Evolutionary conservation across 1,139 yeast species (phyloP), one percentile per base, ranked within the genome.

Genomic region (Blastobotrys serpentis): DNA sequence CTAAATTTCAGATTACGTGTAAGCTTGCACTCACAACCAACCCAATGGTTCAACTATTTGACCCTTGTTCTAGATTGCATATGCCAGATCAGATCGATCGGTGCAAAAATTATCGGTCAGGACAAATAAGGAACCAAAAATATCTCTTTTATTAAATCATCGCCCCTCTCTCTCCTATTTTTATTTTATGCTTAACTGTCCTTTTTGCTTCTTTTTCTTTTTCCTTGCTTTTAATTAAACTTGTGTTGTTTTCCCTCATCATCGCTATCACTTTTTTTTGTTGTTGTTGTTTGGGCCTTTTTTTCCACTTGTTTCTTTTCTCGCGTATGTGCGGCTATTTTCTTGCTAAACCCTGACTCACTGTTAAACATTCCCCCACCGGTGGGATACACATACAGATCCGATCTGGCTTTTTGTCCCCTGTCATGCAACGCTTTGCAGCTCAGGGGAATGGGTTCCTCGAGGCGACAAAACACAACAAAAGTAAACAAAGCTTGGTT

Each of bases 21-120:
- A 29, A 29, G n/a, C 4, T 7, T 11, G 32, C 4, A 4, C 32
- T 4, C 7, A 29, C 4, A 6, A 29, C 32, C 32, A 29, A 11
- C 13, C 32, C 32, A 11, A 11, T 11, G 32, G 32, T 4, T 11
- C 32, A 6, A 4, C 13, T 11, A n/a, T 6, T 6, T 29, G 32
- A 29, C 32, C 32, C 32, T 29, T 29, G 32, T 29, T 29, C 32
- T 29, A 29, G 32, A 29, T 29, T 29, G 32, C 32, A 29, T 29
- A 29, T 11, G 32, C 32, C 32, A 29, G 32, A 29, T 29, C 32
- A 29, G 32, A 29, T 29, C 32, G 32, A 29, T 29, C 32, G 32
- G 32, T 29, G 10, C 32, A 4, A 29, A 4, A 6, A 7, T 29
- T 14, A 11, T 6, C 32, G 32, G 32, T 11, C 32, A 29, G 32